These are phyloP conservation scores for Kalmusia sp. DNA, from an alignment of 2,329 filamentous ascomycete genomes.

Conservation along the genomic window DNA sequence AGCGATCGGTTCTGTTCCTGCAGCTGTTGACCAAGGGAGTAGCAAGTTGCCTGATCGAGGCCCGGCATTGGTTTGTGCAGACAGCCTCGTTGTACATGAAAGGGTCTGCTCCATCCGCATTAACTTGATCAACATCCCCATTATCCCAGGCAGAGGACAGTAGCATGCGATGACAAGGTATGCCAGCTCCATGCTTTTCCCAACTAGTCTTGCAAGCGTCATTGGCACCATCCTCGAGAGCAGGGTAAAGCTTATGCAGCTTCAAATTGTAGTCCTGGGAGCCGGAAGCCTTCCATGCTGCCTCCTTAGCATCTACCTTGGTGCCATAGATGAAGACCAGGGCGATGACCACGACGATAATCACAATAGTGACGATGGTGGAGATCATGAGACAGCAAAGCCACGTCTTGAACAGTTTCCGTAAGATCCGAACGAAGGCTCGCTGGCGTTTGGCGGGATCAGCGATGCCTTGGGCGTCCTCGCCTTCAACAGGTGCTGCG, in stretches of 20 bases:
- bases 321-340: not conserved
- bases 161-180: slow-evolving; percentile 16
- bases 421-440: not conserved
- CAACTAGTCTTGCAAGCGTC: slow-evolving; percentile 11
- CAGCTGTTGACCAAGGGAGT: slow-evolving; percentile 6
- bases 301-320: slow-evolving; percentile 4
- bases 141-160: slow-evolving; percentile 18
- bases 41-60: not conserved
- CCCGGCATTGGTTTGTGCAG: slow-evolving; percentile 7
- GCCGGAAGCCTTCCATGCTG: slow-evolving; percentile 11
- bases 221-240: slow-evolving; percentile 11
- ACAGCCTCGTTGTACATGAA: slow-evolving; percentile 9
- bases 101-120: slow-evolving; percentile 10
- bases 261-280: slow-evolving; percentile 15
- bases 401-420: slow-evolving; percentile 5
- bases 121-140: slow-evolving; percentile 8
- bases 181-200: slow-evolving; percentile 1
- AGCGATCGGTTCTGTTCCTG: slow-evolving; percentile 13
- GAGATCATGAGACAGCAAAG: not conserved
- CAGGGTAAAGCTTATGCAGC: slow-evolving; percentile 16
- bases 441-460: not conserved
- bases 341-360: slow-evolving; percentile 7
- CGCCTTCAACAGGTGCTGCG: slow-evolving; percentile 7
- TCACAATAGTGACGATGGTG: slow-evolving; percentile 6
- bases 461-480: slow-evolving; percentile 1